Conservation (phyloP, 1,284 basidiomycete species). For the Melampsora americana region DNA sequence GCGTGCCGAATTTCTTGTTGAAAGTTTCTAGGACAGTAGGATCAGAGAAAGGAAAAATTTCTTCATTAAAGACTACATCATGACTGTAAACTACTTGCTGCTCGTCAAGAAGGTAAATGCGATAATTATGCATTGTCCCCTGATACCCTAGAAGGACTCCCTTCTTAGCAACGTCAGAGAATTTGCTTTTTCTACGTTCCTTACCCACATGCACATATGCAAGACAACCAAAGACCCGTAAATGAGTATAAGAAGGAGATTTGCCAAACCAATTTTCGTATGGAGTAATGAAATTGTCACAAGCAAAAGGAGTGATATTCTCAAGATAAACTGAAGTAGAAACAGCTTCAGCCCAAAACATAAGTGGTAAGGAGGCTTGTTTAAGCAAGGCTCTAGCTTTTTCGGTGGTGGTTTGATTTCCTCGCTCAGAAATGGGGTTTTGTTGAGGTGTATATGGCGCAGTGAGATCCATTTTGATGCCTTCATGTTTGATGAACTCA, state of each 20-base stretch:
- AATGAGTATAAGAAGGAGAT: not conserved
- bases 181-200: not conserved
- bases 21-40: too few species aligned
- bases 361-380: not conserved
- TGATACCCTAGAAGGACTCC: slow-evolving; percentile 11
- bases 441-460: slow-evolving; percentile 31
- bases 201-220: slow-evolving; percentile 6
- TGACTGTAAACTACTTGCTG: too few species aligned
- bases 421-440: slow-evolving; percentile 22
- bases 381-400: not conserved
- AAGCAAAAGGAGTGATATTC: not conserved
- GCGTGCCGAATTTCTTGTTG: too few species aligned
- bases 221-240: not conserved
- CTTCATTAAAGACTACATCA: too few species aligned
- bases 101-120: too few species aligned
- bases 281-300: not conserved
- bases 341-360: slow-evolving; percentile 19
- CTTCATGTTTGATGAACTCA: not conserved
- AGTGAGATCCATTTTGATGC: not conserved
- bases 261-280: not conserved
- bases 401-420: slow-evolving; percentile 3
- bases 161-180: not conserved
- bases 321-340: slow-evolving; percentile 14
- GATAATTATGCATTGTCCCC: too few species aligned
- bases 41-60: too few species aligned